Base-by-base conservation (phyloP, 2,329 filamentous ascomycete genomes). In the Catunica adiposa region DNA sequence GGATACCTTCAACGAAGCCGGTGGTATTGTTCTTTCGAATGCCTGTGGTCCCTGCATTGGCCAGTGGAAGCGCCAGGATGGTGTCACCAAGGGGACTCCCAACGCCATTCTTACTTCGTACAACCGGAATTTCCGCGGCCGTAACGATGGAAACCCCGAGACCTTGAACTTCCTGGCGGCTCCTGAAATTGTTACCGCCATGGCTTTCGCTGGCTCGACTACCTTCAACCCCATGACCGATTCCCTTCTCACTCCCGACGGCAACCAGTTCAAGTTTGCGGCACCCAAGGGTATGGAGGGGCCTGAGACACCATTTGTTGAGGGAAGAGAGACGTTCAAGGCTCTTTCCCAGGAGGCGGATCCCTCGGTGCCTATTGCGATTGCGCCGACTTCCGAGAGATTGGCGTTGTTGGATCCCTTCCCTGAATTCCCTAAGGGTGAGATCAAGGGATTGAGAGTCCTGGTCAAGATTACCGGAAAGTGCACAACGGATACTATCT, bases 161-260 rank as follows among this genome's bases (percentile, higher is more conserved):
- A 98, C 92, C 7, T 96, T 97, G 89, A 98, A 97, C 76, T 98
- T 98, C 73, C 79, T 98, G 54, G 90, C 92, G 8, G 96, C 89
- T 0, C 92, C 92, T 5, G 92, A 98, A 70, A 80, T 98, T 57
- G 92, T 98, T 60, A 97, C 92, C 3, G 92, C 92, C 53, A 90
- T 98, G 82, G 80, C 87, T 11, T 98, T 94, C 70, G 84, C 89
- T 44, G 92, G 92, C 55, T 81, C 79, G 55, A 97, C 90, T 22
- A 92, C 86, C 51, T 98, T 98, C 76, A 97, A 98, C 72, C 92
- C 92, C 26, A 79, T 95, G 69, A 94, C 86, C 11, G 92, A 98
- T 69, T 76, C 78, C 52, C 76, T 98, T 59, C 78, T 78, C 55
- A 90, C 89, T 1, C 81, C 89, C 1, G 83, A 83, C 52, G 92